Base-by-base conservation (phyloP, 2,329 filamentous ascomycete genomes). In the Ampelomyces quisqualis region DNA sequence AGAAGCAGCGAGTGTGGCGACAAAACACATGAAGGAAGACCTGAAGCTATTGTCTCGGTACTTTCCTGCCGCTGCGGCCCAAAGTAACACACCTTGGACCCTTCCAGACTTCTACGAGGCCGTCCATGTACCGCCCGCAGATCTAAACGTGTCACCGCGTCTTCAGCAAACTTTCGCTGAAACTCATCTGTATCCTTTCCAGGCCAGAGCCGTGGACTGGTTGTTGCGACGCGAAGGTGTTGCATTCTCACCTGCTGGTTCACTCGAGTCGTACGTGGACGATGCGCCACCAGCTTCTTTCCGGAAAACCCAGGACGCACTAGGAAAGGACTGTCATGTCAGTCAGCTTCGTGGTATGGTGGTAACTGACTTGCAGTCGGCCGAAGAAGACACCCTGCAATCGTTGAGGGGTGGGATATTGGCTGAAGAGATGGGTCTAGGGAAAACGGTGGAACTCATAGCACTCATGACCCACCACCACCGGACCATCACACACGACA, bases 371-470 rank as follows among this genome's bases (percentile, higher is more conserved):
- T 45, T 72, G 7, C 45, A 59, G 0, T 56, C 68, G 2, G 81
- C 80, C 39, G 62, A 65, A 22, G 41, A 31, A 8, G 60, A 70
- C 40, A 46, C 56, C 7, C 38, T 30, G 44, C 64, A 15, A 69
- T 80, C 56, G 11, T 43, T 75, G 2, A 66, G 58, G 23, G 82
- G 82, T 2, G 86, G 86, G 0, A 83, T 89, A 33, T 70, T 91
- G 4, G 82, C 85, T 0, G 87, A 91, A 58, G 87, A 91, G 64
- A 91, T 91, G 87, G 87, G 87, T 0, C 71, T 91, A 1, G 87
- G 87, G 1, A 91, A 91, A 64, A 91, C 87, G 0, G 73, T 90
- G 3, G 88, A 91, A 67, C 74, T 88, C 2, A 80, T 90, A 30
- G 77, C 83, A 3, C 72, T 91, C 8, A 79, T 90, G n/a, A 72